Conservation (phyloP, 371 early-diverging fungal species). For the Lichtheimia ramosa region DNA sequence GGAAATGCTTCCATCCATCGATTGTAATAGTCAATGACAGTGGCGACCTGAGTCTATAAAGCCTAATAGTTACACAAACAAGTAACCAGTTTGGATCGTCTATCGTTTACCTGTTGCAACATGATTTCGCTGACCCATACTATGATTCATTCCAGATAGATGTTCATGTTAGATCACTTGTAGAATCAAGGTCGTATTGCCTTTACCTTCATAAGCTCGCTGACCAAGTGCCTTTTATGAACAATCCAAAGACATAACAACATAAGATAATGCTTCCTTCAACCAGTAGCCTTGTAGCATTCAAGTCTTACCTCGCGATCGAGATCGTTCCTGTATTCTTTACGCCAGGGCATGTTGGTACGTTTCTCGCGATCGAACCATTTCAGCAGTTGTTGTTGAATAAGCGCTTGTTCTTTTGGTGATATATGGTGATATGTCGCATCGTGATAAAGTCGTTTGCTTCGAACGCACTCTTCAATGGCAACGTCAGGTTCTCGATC, state of each 20-base stretch:
- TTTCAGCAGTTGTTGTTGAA: constrained; percentile 52
- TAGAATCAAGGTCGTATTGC: background rate
- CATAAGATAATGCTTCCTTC: background rate
- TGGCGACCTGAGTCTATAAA: constrained; percentile 69
- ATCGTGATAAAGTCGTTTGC: constrained; percentile 26
- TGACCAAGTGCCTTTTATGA: constrained; percentile 38
- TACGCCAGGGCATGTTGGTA: constrained; percentile 73
- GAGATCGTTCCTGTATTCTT: constrained; percentile 23
- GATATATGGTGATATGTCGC: constrained; percentile 34
- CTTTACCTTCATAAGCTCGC: constrained; percentile 67
- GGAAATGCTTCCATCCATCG: constrained; percentile 82
- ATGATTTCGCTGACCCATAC: constrained; percentile 88
- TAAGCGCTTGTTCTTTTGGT: constrained; percentile 19
- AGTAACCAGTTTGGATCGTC: background rate
- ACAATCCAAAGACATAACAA: background rate
- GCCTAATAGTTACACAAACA: background rate
- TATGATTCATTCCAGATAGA: constrained; percentile 4
- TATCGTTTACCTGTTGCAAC: constrained; percentile 67
- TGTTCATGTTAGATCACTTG: background rate
- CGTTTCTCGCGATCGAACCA: constrained; percentile 72
- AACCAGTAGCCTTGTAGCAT: no score
- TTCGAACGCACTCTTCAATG: constrained; percentile 39
- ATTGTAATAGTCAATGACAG: constrained; percentile 72
- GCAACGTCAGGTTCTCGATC: constrained; percentile 5
- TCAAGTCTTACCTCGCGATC: constrained; percentile 15